Evolutionary conservation across 202 grass and related monocot species (phyloP).

Genomic region (Miscanthus sacchariflorus): DNA sequence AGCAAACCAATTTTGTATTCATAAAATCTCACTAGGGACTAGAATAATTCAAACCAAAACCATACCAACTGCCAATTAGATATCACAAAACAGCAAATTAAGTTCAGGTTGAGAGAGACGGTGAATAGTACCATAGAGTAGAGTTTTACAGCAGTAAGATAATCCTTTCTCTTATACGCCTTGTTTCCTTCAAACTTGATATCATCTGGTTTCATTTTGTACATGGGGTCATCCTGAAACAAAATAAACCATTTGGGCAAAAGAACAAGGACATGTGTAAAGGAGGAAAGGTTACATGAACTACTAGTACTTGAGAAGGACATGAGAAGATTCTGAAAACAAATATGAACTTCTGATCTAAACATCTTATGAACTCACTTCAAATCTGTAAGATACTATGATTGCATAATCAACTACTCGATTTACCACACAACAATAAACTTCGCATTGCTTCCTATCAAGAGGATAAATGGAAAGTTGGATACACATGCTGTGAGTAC

Average conservation of each 20-base stretch:
- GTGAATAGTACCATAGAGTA: conserved; percentile 46
- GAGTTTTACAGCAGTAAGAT: conserved; percentile 35
- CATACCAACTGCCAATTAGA: background rate
- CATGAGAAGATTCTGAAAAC: background rate
- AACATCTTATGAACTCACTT: background rate
- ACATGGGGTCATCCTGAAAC: conserved; percentile 36
- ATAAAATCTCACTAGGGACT: background rate
- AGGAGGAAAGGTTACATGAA: background rate
- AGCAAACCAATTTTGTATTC: background rate
- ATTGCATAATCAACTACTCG: background rate
- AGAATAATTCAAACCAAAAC: background rate
- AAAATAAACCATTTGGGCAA: background rate
- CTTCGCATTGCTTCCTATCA: background rate
- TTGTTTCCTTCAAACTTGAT: conserved; percentile 43
- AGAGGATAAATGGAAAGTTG: background rate
- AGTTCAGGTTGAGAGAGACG: background rate
- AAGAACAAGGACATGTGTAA: background rate
- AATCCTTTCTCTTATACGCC: conserved; percentile 46
- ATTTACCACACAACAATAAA: background rate
- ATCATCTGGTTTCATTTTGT: conserved; percentile 34
- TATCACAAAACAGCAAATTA: conserved; percentile 1
- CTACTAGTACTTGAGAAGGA: background rate
- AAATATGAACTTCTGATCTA: background rate
- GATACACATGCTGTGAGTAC: background rate
- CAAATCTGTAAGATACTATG: background rate